Conservation (phyloP, 2,329 filamentous ascomycete species). For the Diatrype stigma region DNA sequence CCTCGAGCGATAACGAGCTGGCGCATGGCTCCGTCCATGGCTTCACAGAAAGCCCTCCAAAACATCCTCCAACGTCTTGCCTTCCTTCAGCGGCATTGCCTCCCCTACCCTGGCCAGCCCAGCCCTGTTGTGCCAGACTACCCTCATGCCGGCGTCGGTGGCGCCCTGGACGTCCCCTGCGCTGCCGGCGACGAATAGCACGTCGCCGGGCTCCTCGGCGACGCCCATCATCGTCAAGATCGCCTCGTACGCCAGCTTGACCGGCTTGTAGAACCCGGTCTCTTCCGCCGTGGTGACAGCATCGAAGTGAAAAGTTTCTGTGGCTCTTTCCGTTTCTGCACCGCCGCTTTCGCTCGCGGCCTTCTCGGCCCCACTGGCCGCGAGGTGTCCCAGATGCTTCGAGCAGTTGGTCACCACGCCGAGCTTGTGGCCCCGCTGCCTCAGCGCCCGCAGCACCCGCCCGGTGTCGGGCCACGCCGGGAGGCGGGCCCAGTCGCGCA, state of each 20-base stretch:
- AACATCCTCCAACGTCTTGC: conserved; percentile 16
- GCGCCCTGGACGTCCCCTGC: conserved; percentile 36
- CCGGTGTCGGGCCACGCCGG: conserved; percentile 19
- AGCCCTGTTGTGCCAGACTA: conserved; percentile 35
- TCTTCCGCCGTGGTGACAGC: conserved; percentile 34
- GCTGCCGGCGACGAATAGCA: conserved; percentile 35
- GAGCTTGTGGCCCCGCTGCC: conserved; percentile 24
- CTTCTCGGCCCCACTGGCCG: conserved; percentile 7
- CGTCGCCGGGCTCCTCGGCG: conserved; percentile 18
- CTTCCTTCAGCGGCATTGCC: conserved; percentile 19
- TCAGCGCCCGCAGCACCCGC: conserved; percentile 17
- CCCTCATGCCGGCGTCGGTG: conserved; percentile 32
- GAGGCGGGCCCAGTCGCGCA: conserved; percentile 25
- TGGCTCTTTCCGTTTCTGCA: too few species aligned
- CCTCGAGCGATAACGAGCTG: neutral
- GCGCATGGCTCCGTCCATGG: too few species aligned
- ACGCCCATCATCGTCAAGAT: conserved; percentile 26
- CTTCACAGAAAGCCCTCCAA: conserved; percentile 11
- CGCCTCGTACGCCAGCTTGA: conserved; percentile 27
- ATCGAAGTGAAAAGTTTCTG: conserved; percentile 23
- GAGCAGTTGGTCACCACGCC: conserved; percentile 37
- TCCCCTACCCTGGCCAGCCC: conserved; percentile 23
- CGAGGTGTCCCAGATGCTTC: conserved; percentile 23
- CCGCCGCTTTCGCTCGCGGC: conserved; percentile 5
- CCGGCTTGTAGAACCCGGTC: conserved; percentile 36